Base-by-base conservation (phyloP, 2,329 filamentous ascomycete species). In the Cercospora berteroae region DNA sequence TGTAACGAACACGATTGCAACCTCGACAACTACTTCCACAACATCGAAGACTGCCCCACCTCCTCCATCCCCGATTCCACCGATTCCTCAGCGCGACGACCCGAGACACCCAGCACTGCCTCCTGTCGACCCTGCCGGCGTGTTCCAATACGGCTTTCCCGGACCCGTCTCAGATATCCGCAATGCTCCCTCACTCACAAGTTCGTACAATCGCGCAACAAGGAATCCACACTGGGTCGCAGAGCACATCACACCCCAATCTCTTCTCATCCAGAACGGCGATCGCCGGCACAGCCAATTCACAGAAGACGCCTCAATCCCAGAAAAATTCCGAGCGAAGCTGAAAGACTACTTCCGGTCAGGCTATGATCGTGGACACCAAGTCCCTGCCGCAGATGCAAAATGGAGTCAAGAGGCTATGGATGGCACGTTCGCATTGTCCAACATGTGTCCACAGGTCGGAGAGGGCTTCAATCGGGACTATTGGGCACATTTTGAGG, bases 401-500 rank as follows among this genome's bases (percentile, higher is more conserved):
- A 96, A 96, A 82, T 99, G 95, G 94, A 92, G 89, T 70, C 95
- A 99, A 81, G 80, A 87, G 39, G 94, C 95, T 71, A 97, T 99
- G 93, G 89, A 99, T 81, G 92, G 92, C 66, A 99, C 95, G 2
- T 99, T 99, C 77, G 90, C 88, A 76, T 86, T 99, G 65, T 90
- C 87, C 77, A 99, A 99, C 83, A 99, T 99, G 94, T 97, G 94
- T 77, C 95, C 95, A 33, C 95, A 99, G 82, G 95, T 99, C 31
- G 95, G 95, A 72, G 93, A 97, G 78, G 95, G 95, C 67, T 99
- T 99, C 85, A 99, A 99, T 83, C 87, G 95, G 61, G 95, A 99
- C 82, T 99, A 99, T 86, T 99, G 95, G 95, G 91, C 95, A 42
- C 95, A 99, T 80, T 94, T 99, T 73, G 95, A 99, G 82, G 94